Conservation (phyloP, 306 rosid species). For the Prunus campanulata region DNA sequence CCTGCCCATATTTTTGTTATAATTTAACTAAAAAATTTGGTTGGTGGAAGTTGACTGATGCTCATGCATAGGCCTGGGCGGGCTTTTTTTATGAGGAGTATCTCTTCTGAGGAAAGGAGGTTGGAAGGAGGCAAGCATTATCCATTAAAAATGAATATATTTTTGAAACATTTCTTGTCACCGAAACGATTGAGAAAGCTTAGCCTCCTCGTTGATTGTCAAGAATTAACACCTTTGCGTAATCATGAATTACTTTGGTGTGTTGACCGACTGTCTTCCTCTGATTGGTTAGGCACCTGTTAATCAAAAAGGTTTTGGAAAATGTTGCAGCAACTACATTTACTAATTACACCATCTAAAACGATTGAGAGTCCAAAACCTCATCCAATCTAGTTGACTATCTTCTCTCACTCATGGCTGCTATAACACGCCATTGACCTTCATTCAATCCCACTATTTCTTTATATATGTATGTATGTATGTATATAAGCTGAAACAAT, state of each 20-base stretch:
- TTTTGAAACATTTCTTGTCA: too few species aligned
- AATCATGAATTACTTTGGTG: background rate
- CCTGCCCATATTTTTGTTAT: too few species aligned
- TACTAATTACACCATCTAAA: conserved; percentile 13
- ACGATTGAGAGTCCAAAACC: background rate
- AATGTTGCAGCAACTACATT: conserved; percentile 31
- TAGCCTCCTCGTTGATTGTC: background rate
- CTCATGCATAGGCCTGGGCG: background rate
- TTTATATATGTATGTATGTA: too few species aligned
- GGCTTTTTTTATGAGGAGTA: background rate
- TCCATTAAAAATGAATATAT: too few species aligned
- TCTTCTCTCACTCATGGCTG: background rate
- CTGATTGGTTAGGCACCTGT: background rate
- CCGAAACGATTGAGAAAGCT: conserved; percentile 12
- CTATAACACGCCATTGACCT: background rate
- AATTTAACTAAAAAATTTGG: too few species aligned
- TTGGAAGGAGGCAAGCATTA: too few species aligned
- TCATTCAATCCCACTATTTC: background rate
- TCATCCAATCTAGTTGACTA: background rate
- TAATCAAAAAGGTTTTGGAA: conserved; percentile 13
- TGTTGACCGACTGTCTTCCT: background rate
- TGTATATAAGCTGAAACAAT: background rate
- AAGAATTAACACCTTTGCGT: conserved; percentile 1
- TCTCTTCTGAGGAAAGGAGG: too few species aligned
- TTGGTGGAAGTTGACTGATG: too few species aligned